Conservation (phyloP, 495 filamentous ascomycete genomes). For the Bathelium albidoporum region DNA sequence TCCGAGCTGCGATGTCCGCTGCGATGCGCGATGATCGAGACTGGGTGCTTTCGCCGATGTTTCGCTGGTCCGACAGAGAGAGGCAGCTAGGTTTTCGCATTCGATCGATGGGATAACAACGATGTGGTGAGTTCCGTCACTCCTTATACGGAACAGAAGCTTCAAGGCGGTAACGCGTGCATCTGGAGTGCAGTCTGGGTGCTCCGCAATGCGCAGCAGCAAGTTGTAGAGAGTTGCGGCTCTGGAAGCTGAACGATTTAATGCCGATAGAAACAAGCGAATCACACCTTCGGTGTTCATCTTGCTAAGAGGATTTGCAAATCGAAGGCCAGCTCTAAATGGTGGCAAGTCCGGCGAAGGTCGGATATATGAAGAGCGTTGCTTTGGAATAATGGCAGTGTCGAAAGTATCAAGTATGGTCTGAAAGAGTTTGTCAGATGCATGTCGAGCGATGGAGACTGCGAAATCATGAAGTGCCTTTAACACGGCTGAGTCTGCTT, state of each 20-base stretch:
- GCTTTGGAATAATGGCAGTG: conserved; percentile 10
- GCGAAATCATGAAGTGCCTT: conserved; percentile 41
- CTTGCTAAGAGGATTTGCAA: not conserved
- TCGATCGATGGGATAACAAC: conserved; percentile 56
- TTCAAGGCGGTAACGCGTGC: conserved; percentile 74
- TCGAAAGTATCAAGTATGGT: conserved; percentile 41
- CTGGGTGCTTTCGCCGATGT: conserved; percentile 18
- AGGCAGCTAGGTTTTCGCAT: conserved; percentile 57
- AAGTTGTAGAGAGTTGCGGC: conserved; percentile 18
- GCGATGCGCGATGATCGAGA: conserved; percentile 8
- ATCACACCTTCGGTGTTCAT: not conserved
- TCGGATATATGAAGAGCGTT: not conserved
- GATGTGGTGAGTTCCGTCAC: conserved; percentile 64
- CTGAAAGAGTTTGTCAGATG: conserved; percentile 38
- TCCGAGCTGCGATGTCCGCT: conserved; percentile 18
- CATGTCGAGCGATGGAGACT: conserved; percentile 36
- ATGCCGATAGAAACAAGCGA: not conserved
- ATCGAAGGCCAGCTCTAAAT: not conserved
- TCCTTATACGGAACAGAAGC: conserved; percentile 72
- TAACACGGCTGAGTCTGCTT: conserved; percentile 34
- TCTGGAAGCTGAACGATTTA: not conserved
- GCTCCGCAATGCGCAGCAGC: conserved; percentile 49
- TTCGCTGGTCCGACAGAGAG: conserved; percentile 56
- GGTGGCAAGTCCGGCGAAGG: not conserved
- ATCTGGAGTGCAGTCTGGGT: conserved; percentile 46